Conservation (phyloP, 805 yeast species). For the Lipomyces yamadae region DNA sequence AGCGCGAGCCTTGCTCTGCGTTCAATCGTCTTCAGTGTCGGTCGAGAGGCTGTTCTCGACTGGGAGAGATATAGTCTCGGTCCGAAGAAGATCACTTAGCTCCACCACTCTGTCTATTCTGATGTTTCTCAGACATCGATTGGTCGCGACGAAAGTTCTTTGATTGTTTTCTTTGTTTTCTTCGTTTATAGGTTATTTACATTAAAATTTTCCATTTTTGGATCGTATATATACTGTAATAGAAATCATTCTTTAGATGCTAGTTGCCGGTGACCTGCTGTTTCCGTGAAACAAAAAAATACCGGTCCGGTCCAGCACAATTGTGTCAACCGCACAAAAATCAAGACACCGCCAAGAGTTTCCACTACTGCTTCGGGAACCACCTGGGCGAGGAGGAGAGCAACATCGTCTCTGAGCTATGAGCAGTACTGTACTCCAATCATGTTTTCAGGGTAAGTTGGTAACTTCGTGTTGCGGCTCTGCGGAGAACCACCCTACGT, state of each 20-base stretch:
- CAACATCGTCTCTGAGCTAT: no score
- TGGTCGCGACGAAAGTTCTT: slow-evolving; percentile 1
- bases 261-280: no score
- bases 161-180: slow-evolving; percentile 16
- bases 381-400: no score
- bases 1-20: slow-evolving; percentile 6
- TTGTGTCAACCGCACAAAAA: no score
- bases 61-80: slow-evolving; percentile 4
- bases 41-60: neutral
- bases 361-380: no score
- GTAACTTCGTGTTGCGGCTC: no score
- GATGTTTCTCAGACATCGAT: neutral
- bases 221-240: neutral
- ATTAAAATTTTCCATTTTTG: neutral
- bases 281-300: no score
- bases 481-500: no score
- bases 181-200: slow-evolving; percentile 19
- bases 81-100: slow-evolving; percentile 1
- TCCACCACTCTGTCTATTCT: slow-evolving; percentile 7
- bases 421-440: no score
- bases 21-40: slow-evolving; percentile 6
- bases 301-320: no score
- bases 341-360: no score
- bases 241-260: neutral
- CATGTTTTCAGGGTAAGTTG: no score